phyloP scores from a whole-genome alignment of 306 rosid genomes.

The Vicia sativa region DNA sequence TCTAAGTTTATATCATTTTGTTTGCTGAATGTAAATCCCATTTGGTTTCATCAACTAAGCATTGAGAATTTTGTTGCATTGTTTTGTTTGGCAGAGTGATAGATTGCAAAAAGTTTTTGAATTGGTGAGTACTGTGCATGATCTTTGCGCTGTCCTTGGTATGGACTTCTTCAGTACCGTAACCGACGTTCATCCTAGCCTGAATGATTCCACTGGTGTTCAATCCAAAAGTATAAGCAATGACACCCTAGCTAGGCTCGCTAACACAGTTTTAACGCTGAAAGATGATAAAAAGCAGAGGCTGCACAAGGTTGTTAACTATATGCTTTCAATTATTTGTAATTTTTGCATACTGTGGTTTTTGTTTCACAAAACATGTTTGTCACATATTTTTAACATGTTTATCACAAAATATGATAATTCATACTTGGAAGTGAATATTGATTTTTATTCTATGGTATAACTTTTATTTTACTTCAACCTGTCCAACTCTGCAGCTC shows the following conservation, averaged over 20 bases:
- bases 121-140: slow-evolving; percentile 85
- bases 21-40: slow-evolving; percentile 16
- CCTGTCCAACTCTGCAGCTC: slow-evolving; percentile 58
- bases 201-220: slow-evolving; percentile 83
- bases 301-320: slow-evolving; percentile 60
- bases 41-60: slow-evolving; percentile 27
- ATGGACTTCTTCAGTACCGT: slow-evolving; percentile 95
- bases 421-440: slow-evolving; percentile 24
- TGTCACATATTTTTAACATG: neutral
- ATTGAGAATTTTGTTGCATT: slow-evolving; percentile 38
- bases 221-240: slow-evolving; percentile 97
- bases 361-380: slow-evolving; percentile 11
- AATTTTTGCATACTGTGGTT: slow-evolving; percentile 13
- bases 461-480: slow-evolving; percentile 11
- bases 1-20: slow-evolving; percentile 28
- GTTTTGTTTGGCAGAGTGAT: slow-evolving; percentile 66
- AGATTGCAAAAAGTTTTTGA: slow-evolving; percentile 90
- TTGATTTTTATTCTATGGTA: slow-evolving; percentile 21
- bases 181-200: slow-evolving; percentile 97
- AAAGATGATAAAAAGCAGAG: slow-evolving; percentile 84
- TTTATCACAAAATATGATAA: neutral
- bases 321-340: slow-evolving; percentile 6
- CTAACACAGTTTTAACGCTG: slow-evolving; percentile 70
- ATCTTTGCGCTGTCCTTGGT: slow-evolving; percentile 96
- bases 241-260: slow-evolving; percentile 84